Evolutionary conservation across 1,284 basidiomycete species (phyloP).

Genomic region (Anthracocystis walkeri): DNA sequence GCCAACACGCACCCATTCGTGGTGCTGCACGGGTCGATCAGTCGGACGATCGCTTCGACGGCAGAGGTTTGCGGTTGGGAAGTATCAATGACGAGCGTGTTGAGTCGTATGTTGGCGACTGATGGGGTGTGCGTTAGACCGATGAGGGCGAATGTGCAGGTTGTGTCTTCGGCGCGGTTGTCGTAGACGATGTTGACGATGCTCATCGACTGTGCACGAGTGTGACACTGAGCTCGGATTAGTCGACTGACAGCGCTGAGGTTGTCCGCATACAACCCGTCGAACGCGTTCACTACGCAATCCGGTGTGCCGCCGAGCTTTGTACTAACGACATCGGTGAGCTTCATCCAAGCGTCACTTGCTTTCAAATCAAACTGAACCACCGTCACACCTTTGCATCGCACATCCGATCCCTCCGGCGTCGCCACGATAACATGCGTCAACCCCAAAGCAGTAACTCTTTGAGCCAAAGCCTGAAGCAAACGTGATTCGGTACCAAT

Average conservation of each 20-base stretch:
- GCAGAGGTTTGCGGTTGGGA: not conserved
- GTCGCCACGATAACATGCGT: not conserved
- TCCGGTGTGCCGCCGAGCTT: not conserved
- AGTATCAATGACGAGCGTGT: not conserved
- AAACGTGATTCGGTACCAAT: conserved; percentile 19
- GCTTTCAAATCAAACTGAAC: not conserved
- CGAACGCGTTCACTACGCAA: not conserved
- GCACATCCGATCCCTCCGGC: not conserved
- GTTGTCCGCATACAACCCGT: not conserved
- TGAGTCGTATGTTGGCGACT: not conserved
- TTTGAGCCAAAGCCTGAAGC: not conserved
- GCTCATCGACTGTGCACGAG: not conserved
- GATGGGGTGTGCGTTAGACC: not conserved
- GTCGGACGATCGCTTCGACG: not conserved
- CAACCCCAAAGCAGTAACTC: not conserved
- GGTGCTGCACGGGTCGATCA: conserved; percentile 2
- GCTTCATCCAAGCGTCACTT: not conserved
- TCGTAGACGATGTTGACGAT: conserved; percentile 1
- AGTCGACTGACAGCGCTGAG: not conserved
- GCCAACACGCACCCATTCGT: not conserved
- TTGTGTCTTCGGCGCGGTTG: not conserved
- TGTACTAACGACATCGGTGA: not conserved
- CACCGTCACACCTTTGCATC: not conserved
- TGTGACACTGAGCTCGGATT: not conserved
- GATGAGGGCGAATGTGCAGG: not conserved